Percentiles rank a stretch among this genome's conserved stretches.
These are phyloP conservation scores for Backusella tarrabulga DNA, from an alignment of 192 early-diverging fungal species.

Conservation along the genomic window DNA sequence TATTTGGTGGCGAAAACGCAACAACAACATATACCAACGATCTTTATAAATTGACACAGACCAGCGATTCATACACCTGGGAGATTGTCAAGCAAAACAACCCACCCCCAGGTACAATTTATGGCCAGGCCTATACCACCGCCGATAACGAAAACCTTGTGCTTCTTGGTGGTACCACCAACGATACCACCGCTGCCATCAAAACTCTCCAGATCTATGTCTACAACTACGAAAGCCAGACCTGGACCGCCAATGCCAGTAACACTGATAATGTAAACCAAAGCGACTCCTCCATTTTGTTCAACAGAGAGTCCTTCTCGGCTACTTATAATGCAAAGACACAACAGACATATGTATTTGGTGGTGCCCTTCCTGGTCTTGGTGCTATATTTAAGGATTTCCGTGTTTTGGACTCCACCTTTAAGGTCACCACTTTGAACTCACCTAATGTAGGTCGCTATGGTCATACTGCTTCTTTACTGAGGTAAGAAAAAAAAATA, in stretches of 20 bases:
- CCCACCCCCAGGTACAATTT: not conserved
- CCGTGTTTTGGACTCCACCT: slow-evolving; percentile 6
- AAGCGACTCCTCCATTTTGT: not conserved
- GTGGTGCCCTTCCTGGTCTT: not conserved
- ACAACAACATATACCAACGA: not conserved
- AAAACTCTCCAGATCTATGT: not conserved
- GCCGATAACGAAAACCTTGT: not conserved
- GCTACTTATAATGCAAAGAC: not conserved
- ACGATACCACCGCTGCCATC: not conserved
- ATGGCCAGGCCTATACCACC: slow-evolving; percentile 6
- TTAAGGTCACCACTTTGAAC: not conserved
- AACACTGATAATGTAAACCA: not conserved
- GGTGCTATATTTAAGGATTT: slow-evolving; percentile 7
- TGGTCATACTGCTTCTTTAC: slow-evolving; percentile 25
- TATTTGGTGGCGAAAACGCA: slow-evolving; percentile 17
- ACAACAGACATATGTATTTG: slow-evolving; percentile 19
- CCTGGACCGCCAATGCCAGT: not conserved
- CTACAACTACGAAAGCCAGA: not conserved
- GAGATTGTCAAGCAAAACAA: not conserved
- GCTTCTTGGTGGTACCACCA: slow-evolving; percentile 5
- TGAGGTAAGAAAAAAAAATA: slow-evolving; percentile 3
- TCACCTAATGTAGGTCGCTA: slow-evolving; percentile 14
- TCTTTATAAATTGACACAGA: slow-evolving; percentile 9
- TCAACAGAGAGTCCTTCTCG: not conserved
- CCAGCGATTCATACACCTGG: not conserved